Base-by-base conservation (phyloP, 2,329 filamentous ascomycete genomes). In the Ceratocystis smalleyi region DNA sequence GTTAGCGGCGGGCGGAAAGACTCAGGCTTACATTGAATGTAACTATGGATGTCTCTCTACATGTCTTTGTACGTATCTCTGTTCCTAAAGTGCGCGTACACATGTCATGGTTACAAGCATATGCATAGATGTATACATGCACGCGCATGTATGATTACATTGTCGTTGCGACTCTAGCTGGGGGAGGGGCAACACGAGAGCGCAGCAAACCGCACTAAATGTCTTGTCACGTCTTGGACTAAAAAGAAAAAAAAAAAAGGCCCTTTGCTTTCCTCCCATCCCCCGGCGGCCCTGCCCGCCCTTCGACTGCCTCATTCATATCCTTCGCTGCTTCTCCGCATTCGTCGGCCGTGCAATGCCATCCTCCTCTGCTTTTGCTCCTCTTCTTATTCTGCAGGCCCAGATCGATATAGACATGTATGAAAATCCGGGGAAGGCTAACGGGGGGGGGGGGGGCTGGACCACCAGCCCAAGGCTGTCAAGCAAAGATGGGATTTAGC, bases 401-500 rank as follows among this genome's bases (percentile, higher is more conserved):
- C 43, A 47, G 54, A 19, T 57, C 59, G 24, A 61, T 61, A 45
- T 61, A 24, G 43, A 60, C 40, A 30, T 10, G 35, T 49, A 30
- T 49, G 59, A 61, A 61, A 61, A 61, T 61, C 59, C 59, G 59
- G 59, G 59, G 59, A 61, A 61, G 35, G 24, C 59, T 49, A 51
- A 19, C 22, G 5, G 40, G 35, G 59, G 43, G 43, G 43, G 5
- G 27, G 27, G 27, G 22, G 59, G 54, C 30, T n/a, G 54, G 54
- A 19, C 54, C 54, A 57, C 27, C 24, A 57, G 27, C 10, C 8
- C 54, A n/a, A 55, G 54, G 47, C 32, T 57, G 54, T 57, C 54
- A 57, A 35, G 54, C 2, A 6, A 19, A 57, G 30, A 51, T 17
- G 47, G 47, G 47, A 51, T 51, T 51, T 15, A 10, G 47, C 17